Evolutionary conservation across 331 rosid species (phyloP), one percentile per base, ranked within the genome.

Genomic region (Arachis monticola): DNA sequence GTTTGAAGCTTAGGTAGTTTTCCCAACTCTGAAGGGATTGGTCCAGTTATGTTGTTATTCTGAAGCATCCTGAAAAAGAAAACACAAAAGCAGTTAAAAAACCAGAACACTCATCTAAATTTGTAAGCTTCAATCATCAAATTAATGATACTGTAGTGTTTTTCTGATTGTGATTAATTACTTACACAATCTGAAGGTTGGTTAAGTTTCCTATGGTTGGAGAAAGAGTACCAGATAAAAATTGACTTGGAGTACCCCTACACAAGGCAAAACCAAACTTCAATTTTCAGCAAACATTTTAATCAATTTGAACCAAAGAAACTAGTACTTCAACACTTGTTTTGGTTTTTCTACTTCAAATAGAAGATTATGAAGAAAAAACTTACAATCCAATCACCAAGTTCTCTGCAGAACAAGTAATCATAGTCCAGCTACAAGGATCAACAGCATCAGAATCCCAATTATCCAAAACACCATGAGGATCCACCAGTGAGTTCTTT

Each of bases 371-470:
- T 74, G 61, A 41, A 76, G 65, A 7, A 58, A 8, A 75, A 45
- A 72, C 88, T 87, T 80, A 95, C 99, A 95, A 77, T 85, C 97
- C 93, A 84, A 89, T 84, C 79, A 95, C 99, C 4, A 90, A 68
- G 78, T 80, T 87, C 38, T 92, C 99, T 68, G 86, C 47, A 10
- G 99, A 95, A 83, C 99, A 95, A 9, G 97, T 92, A 72, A 95
- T 93, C 99, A 95, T 95, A 46, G 93, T 92, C 99, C 99, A 95
- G 69, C 98, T 95, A 87, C 99, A 95, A 75, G 99, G 99, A 85
- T 95, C 99, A 83, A 95, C 99, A 12, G 99, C 85, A 65, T 89
- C 89, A 5, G 79, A 87, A 80, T 95, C 99, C 99, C 99, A 95
- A 71, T 92, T 90, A 17, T 92, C 97, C 14, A 95, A 81, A 70